Percentiles rank a stretch among this genome's conserved stretches.
phyloP scores from a whole-genome alignment of 805 yeast genomes.

The Yarrowia sp. region DNA sequence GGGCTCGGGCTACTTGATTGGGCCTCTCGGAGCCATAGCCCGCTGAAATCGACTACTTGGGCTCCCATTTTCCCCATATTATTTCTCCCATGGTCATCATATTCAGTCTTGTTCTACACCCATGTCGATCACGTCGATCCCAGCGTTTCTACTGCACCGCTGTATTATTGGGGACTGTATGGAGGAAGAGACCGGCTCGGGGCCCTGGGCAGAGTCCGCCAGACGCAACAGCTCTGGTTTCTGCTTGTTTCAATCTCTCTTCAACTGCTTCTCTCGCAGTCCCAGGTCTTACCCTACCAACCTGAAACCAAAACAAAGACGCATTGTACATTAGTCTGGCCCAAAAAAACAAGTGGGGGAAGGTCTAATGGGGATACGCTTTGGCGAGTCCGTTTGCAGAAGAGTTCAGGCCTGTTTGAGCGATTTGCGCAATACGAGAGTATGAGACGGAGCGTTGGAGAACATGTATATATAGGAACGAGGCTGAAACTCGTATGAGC shows the following conservation, averaged over 20 bases:
- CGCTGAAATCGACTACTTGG: not conserved
- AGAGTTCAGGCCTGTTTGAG: conserved; percentile 21
- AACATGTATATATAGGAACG: too few species aligned
- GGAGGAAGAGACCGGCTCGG: too few species aligned
- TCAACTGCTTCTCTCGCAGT: not conserved
- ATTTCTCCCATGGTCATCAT: not conserved
- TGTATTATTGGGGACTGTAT: not conserved
- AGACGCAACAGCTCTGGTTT: too few species aligned
- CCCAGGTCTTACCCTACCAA: not conserved
- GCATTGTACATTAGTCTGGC: not conserved
- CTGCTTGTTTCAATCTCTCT: too few species aligned
- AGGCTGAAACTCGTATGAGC: too few species aligned
- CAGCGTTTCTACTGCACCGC: conserved; percentile 4
- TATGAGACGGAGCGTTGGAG: too few species aligned
- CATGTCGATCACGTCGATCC: conserved; percentile 16
- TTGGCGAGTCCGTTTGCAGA: conserved; percentile 6
- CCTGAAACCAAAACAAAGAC: conserved; percentile 23
- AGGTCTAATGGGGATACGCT: conserved; percentile 11
- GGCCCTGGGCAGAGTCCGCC: too few species aligned
- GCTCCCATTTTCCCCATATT: not conserved
- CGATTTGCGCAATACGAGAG: conserved; percentile 13
- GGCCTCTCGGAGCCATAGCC: too few species aligned
- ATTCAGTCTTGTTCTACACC: not conserved
- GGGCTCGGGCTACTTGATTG: too few species aligned
- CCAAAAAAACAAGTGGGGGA: conserved; percentile 25